Evolutionary conservation across 208 protist genomes (phyloP).

Genomic region (Leishmania gerbilli): DNA sequence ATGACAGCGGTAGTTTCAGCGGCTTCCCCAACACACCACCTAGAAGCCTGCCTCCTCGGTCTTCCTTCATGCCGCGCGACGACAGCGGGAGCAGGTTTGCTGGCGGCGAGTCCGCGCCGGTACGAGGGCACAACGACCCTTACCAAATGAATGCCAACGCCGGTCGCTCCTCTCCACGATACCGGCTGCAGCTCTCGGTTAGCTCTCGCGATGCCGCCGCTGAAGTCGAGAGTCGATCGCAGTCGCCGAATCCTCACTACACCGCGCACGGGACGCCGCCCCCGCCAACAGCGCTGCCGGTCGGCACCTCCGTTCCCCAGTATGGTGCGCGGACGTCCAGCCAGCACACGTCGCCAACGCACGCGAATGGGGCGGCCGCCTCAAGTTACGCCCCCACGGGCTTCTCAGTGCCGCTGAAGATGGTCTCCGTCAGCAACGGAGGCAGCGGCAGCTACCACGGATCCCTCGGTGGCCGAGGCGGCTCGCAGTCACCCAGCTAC

Average conservation of each 20-base stretch:
- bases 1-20: slow-evolving; percentile 24
- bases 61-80: slow-evolving; percentile 21
- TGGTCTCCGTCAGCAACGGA: not conserved
- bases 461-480: not conserved
- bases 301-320: not conserved
- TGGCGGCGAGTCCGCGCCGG: slow-evolving; percentile 17
- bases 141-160: slow-evolving; percentile 23
- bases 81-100: slow-evolving; percentile 18
- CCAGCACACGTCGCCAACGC: not conserved
- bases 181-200: slow-evolving; percentile 13
- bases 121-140: slow-evolving; percentile 26
- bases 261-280: not conserved
- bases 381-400: slow-evolving; percentile 39
- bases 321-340: slow-evolving; percentile 3
- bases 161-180: slow-evolving; percentile 25
- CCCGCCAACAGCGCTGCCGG: not conserved
- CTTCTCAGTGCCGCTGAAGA: slow-evolving; percentile 35
- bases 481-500: slow-evolving; percentile 21
- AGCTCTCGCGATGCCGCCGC: slow-evolving; percentile 11
- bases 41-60: slow-evolving; percentile 30
- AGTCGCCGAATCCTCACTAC: slow-evolving; percentile 13
- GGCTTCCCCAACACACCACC: slow-evolving; percentile 27
- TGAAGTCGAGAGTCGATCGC: slow-evolving; percentile 16
- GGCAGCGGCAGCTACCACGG: slow-evolving; percentile 11
- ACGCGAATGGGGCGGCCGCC: not conserved